phyloP scores from a whole-genome alignment of 257 asterid species.

The Knoxia roxburghii region DNA sequence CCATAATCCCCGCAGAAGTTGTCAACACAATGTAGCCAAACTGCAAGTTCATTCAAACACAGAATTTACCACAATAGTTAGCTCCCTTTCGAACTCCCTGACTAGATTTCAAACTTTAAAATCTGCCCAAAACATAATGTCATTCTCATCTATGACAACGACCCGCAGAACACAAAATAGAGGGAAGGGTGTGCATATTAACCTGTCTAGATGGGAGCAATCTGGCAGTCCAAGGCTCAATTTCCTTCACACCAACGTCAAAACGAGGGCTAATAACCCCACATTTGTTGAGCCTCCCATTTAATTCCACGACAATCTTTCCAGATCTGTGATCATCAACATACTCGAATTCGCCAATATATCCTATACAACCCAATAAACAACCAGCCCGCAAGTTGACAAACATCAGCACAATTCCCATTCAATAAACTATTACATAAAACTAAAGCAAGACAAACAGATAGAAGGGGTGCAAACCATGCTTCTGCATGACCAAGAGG shows the following conservation, averaged over 20 bases:
- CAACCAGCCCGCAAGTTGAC: neutral
- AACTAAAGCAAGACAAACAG: neutral
- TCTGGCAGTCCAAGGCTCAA: constrained; percentile 41
- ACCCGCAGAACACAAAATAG: neutral
- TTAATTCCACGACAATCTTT: constrained; percentile 36
- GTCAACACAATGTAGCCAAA: constrained; percentile 33
- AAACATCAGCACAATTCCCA: neutral
- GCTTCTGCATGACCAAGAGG: constrained; percentile 38
- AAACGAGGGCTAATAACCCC: constrained; percentile 41
- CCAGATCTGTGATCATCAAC: constrained; percentile 40
- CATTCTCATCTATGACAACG: neutral
- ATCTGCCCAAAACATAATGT: too few species aligned
- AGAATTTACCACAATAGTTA: neutral
- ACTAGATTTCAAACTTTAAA: neutral
- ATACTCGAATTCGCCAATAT: constrained; percentile 33
- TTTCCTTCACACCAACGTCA: constrained; percentile 33
- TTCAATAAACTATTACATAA: neutral
- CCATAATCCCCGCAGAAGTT: constrained; percentile 32
- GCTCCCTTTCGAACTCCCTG: neutral
- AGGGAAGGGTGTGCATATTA: neutral
- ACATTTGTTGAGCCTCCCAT: constrained; percentile 36
- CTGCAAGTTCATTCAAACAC: constrained; percentile 6
- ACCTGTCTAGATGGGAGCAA: constrained; percentile 41
- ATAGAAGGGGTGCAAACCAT: constrained; percentile 15
- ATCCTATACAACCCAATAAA: constrained; percentile 11